A percentile compares a stretch with the other conserved stretches of the same genome.
These are phyloP conservation scores for Cornus florida DNA, from an alignment of 148 eudicot species.

Conservation along the genomic window DNA sequence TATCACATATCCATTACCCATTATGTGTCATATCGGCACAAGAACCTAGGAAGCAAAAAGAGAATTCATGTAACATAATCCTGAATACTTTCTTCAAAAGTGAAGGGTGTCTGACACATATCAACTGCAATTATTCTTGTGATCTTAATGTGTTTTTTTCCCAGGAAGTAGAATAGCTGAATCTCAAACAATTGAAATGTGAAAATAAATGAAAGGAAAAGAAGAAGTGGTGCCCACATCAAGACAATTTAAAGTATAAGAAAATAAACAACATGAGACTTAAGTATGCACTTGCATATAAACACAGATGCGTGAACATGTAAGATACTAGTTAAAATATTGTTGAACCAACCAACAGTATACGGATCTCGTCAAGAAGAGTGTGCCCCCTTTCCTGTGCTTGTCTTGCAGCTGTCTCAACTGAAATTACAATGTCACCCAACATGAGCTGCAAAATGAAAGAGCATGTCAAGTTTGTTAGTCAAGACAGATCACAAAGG, in stretches of 20 bases:
- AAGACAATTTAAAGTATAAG: not conserved
- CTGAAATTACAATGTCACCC: conserved; percentile 95
- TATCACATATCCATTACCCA: too few species aligned
- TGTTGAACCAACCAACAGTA: conserved; percentile 67
- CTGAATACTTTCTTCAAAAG: not conserved
- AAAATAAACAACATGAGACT: not conserved
- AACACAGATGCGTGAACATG: not conserved
- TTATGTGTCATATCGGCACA: too few species aligned
- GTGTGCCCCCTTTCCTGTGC: conserved; percentile 92
- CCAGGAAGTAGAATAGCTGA: not conserved
- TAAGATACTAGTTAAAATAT: not conserved
- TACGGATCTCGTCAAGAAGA: conserved; percentile 90
- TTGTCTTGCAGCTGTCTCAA: conserved; percentile 92
- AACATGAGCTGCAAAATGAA: conserved; percentile 78
- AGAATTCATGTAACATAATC: too few species aligned
- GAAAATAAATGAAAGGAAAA: not conserved
- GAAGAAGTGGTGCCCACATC: not conserved
- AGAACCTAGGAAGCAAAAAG: too few species aligned
- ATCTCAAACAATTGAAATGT: not conserved
- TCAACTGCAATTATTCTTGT: not conserved
- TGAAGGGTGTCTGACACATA: not conserved
- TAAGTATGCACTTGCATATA: not conserved
- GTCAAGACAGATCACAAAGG: conserved; percentile 7
- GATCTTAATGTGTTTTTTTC: not conserved
- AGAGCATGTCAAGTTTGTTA: conserved; percentile 17